A percentile compares a stretch with the other conserved stretches of the same genome.
These are phyloP conservation scores for Fusarium redolens DNA, from an alignment of 2,329 filamentous ascomycete species.

Conservation along the genomic window DNA sequence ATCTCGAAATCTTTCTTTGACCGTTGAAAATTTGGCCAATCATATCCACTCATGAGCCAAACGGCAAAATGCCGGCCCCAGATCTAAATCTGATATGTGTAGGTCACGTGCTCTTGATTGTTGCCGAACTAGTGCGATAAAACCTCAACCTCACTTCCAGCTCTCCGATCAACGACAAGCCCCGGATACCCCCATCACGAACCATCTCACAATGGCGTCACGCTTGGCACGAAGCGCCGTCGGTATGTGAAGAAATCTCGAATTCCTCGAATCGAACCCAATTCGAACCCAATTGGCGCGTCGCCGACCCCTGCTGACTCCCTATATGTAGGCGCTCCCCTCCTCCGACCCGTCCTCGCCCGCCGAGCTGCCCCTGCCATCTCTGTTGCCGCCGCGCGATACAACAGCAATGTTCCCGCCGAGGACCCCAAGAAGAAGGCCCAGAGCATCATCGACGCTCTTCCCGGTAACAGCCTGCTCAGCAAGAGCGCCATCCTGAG, in stretches of 20 bases:
- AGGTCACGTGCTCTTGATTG: constrained; percentile 52
- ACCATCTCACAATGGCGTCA: constrained; percentile 89
- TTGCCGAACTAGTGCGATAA: constrained; percentile 60
- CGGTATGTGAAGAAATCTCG: constrained; percentile 71
- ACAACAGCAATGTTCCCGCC: constrained; percentile 80
- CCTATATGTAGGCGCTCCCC: constrained; percentile 78
- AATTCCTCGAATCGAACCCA: constrained; percentile 17
- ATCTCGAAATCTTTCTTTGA: constrained; percentile 48
- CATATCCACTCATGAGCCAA: constrained; percentile 23
- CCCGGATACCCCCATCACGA: constrained; percentile 64
- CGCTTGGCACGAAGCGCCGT: constrained; percentile 95
- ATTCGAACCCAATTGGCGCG: constrained; percentile 46
- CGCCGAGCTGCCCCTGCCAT: constrained; percentile 80
- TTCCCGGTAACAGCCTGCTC: constrained; percentile 91
- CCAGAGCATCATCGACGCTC: constrained; percentile 90
- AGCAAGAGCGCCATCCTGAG: constrained; percentile 98
- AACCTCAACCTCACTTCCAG: constrained; percentile 62
- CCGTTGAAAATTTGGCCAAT: constrained; percentile 47
- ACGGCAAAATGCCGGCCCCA: constrained; percentile 46
- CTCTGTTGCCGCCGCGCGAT: constrained; percentile 74
- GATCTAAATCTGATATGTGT: constrained; percentile 27
- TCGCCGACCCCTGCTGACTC: constrained; percentile 41
- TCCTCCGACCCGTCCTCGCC: constrained; percentile 85
- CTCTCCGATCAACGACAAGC: constrained; percentile 59
- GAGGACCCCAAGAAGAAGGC: constrained; percentile 97